Evolutionary conservation across 257 asterid species (phyloP).

Genomic region (Osmanthus fragrans): DNA sequence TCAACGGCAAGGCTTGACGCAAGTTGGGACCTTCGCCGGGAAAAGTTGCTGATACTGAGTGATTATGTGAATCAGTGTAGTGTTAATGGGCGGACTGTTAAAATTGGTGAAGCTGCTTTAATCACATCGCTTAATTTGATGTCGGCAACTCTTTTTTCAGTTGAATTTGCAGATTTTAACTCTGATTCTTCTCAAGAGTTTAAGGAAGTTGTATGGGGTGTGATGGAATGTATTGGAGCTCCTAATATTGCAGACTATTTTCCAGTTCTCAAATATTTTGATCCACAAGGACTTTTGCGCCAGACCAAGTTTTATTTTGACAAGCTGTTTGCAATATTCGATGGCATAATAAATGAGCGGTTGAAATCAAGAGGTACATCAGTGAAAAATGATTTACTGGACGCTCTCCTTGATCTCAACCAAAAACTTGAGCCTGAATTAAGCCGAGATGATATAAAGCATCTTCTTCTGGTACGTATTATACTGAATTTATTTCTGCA

Average conservation of each 20-base stretch:
- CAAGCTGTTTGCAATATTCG: conserved; percentile 38
- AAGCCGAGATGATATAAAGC: conserved; percentile 25
- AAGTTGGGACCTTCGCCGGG: conserved; percentile 33
- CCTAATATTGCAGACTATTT: conserved; percentile 56
- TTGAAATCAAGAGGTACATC: conserved; percentile 24
- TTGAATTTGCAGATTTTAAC: conserved; percentile 44
- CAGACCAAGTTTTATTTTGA: conserved; percentile 23
- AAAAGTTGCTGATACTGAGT: conserved; percentile 33
- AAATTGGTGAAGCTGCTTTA: conserved; percentile 42
- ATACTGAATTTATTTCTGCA: not conserved
- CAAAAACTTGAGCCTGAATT: conserved; percentile 28
- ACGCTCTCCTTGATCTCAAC: conserved; percentile 30
- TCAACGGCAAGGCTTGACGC: conserved; percentile 36
- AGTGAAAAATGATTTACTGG: conserved; percentile 35
- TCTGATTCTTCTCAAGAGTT: conserved; percentile 55
- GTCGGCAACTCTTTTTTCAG: conserved; percentile 55
- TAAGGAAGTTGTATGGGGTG: conserved; percentile 44
- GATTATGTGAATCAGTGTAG: conserved; percentile 34
- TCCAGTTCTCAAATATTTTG: conserved; percentile 38
- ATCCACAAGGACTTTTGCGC: conserved; percentile 48
- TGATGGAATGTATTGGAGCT: conserved; percentile 36
- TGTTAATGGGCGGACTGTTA: conserved; percentile 40
- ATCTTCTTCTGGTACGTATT: conserved; percentile 31
- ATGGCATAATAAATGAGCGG: conserved; percentile 38
- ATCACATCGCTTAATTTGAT: conserved; percentile 51